These are phyloP conservation scores for Syzygium grande DNA, from an alignment of 345 rosid genomes.

Conservation along the genomic window DNA sequence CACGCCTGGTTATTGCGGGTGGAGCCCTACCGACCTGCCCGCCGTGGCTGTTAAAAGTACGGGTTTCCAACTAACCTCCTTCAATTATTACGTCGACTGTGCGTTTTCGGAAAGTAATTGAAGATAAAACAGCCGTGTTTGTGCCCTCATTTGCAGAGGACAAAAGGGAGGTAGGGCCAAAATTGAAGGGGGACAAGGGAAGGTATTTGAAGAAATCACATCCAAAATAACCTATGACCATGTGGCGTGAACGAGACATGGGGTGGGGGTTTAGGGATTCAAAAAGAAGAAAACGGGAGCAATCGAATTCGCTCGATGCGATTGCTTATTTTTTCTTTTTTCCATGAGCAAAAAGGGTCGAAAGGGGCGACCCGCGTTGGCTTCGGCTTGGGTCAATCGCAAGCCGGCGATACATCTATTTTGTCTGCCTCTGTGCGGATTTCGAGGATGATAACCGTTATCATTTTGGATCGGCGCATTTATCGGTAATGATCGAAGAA, in stretches of 20 bases:
- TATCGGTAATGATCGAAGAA: too few species aligned
- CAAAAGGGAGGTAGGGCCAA: not conserved
- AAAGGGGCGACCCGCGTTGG: too few species aligned
- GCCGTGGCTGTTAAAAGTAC: not conserved
- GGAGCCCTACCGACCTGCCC: not conserved
- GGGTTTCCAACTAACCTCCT: not conserved
- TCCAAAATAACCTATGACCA: not conserved
- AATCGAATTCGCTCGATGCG: too few species aligned
- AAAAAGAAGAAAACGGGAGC: not conserved
- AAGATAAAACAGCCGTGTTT: not conserved
- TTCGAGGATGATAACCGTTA: too few species aligned
- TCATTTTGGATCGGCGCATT: too few species aligned
- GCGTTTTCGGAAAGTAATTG: not conserved
- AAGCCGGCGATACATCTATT: accelerated
- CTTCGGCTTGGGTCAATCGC: too few species aligned
- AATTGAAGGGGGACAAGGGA: not conserved
- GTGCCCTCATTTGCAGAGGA: not conserved
- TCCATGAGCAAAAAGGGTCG: not conserved
- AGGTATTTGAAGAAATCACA: not conserved
- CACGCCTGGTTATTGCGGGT: not conserved
- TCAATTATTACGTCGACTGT: not conserved
- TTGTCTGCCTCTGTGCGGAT: too few species aligned
- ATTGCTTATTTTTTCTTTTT: too few species aligned
- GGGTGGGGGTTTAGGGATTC: not conserved
- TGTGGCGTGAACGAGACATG: not conserved